Base-by-base conservation (phyloP, 345 rosid genomes). In the Cardiospermum halicacabum region DNA sequence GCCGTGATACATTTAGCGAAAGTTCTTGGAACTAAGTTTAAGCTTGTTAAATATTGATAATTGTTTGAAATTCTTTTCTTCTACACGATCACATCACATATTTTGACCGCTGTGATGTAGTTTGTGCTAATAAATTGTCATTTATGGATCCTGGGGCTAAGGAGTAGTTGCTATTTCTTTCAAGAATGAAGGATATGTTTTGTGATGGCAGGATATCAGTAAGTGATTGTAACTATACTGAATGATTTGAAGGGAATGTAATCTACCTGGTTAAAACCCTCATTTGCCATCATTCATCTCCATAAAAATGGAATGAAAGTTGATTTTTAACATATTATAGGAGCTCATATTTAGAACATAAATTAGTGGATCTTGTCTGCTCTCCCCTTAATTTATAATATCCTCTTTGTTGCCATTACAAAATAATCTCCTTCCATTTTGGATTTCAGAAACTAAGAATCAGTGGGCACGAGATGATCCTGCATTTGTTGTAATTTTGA, bases 401-500 rank as follows among this genome's bases (percentile, higher is more conserved):
- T 12, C 59, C 1, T 15, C 31, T 3, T 28, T 31, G 13, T 11
- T 25, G 31, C 32, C 43, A 34, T 49, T 63, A 19, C 47, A 53
- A n/a, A 12, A 16, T 59, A 69, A 37, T 25, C 55, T 19, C 16
- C 54, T 55, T 72, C 26, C 12, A 48, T 63, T 66, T 58, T 62
- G 22, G 22, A 60, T 73, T 54, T 66, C 92, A 95, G 99, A 95
- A 89, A 95, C 99, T 66, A 95, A 95, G 79, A 95, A 94, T 79
- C 99, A 95, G 74, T 95, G 99, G 99, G 99, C 99, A 61, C 97
- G 99, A 60, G 99, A 95, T 25, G 99, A 95, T 77, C 99, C 99
- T 65, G 99, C 99, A 39, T 95, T 95, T 86, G 78, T 89, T 73
- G 99, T 91, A 64, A 91, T 91, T 78, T 91, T 93, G 85, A 83